Evolutionary conservation across 108 stramenopile genomes (phyloP).

Genomic region (Stephanodiscus minutulus): DNA sequence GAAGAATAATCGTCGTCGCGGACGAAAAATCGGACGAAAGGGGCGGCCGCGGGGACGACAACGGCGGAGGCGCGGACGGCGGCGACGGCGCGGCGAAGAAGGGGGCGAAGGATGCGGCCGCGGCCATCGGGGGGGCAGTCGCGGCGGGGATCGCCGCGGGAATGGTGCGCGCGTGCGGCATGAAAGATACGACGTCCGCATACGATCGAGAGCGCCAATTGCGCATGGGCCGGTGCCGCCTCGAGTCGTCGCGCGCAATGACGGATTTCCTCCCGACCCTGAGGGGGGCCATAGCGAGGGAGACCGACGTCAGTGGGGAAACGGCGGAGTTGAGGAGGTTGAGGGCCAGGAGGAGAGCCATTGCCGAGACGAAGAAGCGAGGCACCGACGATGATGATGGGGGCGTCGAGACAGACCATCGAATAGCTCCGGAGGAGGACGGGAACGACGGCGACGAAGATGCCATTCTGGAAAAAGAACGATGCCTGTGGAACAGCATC

Average conservation of each 20-base stretch:
- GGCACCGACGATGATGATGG: background rate
- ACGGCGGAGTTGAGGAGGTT: slow-evolving; percentile 42
- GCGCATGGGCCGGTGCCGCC: slow-evolving; percentile 39
- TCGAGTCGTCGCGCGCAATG: slow-evolving; percentile 43
- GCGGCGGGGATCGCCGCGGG: slow-evolving; percentile 1
- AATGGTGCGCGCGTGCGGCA: slow-evolving; percentile 4
- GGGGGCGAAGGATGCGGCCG: background rate
- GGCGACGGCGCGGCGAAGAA: background rate
- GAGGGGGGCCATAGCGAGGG: slow-evolving; percentile 27
- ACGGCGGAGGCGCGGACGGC: background rate
- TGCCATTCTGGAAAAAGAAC: slow-evolving; percentile 15
- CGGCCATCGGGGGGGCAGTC: slow-evolving; percentile 7
- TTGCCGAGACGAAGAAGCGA: background rate
- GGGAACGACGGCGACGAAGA: background rate
- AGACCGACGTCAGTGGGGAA: slow-evolving; percentile 30
- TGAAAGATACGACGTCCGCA: background rate
- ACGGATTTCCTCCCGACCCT: slow-evolving; percentile 46
- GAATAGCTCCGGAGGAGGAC: background rate
- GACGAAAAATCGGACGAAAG: background rate
- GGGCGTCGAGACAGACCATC: no score
- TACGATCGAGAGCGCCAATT: slow-evolving; percentile 16
- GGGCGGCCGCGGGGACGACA: background rate
- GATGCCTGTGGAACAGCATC: slow-evolving; percentile 42
- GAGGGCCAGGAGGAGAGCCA: slow-evolving; percentile 9
- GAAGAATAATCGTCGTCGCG: background rate